Percentiles rank a stretch among this genome's conserved stretches.
Conservation (phyloP, 2,329 filamentous ascomycete species). For the Cadophora sp. region DNA sequence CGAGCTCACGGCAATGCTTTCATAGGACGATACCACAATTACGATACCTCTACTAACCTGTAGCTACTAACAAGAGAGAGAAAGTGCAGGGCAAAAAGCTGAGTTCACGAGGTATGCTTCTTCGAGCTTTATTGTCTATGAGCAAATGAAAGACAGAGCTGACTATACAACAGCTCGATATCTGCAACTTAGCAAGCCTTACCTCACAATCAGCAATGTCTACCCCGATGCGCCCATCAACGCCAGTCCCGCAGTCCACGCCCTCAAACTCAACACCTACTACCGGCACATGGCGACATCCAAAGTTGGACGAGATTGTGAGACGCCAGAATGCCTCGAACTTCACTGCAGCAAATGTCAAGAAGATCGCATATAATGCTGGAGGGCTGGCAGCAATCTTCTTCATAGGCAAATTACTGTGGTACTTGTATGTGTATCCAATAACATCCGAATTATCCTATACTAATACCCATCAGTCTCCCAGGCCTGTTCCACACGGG, state of each 20-base stretch:
- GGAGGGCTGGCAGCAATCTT: slow-evolving; percentile 58
- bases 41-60: slow-evolving; percentile 38
- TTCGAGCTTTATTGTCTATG: slow-evolving; percentile 34
- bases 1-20: slow-evolving; percentile 33
- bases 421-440: slow-evolving; percentile 33
- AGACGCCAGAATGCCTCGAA: slow-evolving; percentile 77
- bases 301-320: slow-evolving; percentile 85
- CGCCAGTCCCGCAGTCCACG: slow-evolving; percentile 31
- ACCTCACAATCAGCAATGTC: slow-evolving; percentile 32
- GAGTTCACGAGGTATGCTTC: slow-evolving; percentile 15
- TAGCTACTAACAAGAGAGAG: slow-evolving; percentile 27
- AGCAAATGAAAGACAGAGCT: slow-evolving; percentile 5
- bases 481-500: slow-evolving; percentile 37
- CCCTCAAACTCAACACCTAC: slow-evolving; percentile 41
- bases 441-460: background rate
- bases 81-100: background rate
- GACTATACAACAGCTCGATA: background rate
- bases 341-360: slow-evolving; percentile 80
- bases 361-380: slow-evolving; percentile 72
- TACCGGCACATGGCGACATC: slow-evolving; percentile 88
- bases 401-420: slow-evolving; percentile 48
- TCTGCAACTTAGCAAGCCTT: background rate
- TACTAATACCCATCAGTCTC: slow-evolving; percentile 36
- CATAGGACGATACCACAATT: slow-evolving; percentile 23
- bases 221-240: slow-evolving; percentile 38